A percentile compares a stretch with the other conserved stretches of the same genome.
phyloP scores from a whole-genome alignment of 1,139 yeast species.

The Hyphopichia pseudoburtonii region DNA sequence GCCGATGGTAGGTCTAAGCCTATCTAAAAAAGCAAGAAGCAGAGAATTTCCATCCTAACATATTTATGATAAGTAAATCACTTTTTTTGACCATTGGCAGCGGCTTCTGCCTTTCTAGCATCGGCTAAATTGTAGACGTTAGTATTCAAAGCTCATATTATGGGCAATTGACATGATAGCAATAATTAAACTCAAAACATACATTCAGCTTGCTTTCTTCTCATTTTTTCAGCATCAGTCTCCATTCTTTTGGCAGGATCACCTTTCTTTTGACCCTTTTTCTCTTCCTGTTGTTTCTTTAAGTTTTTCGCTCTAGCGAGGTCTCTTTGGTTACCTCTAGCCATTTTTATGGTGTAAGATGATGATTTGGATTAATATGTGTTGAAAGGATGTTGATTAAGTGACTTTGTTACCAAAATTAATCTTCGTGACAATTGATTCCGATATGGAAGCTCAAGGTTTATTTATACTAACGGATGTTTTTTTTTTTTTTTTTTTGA shows the following conservation, averaged over 20 bases:
- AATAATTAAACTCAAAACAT: constrained; percentile 27
- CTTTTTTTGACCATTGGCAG: constrained; percentile 16
- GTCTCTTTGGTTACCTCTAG: constrained; percentile 96
- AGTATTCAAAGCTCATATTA: constrained; percentile 1
- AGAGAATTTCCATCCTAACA: no score
- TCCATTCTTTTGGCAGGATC: constrained; percentile 86
- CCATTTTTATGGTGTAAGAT: constrained; percentile 46
- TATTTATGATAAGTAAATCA: no score
- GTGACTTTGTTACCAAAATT: no score
- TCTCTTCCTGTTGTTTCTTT: constrained; percentile 70
- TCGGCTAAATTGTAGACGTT: constrained; percentile 42
- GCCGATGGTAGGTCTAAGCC: no score
- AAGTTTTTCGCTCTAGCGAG: constrained; percentile 84
- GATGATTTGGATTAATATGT: neutral
- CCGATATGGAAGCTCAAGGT: no score
- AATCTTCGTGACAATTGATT: no score
- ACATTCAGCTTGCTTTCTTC: constrained; percentile 85
- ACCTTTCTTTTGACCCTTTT: constrained; percentile 68
- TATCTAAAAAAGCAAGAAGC: no score
- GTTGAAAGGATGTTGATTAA: neutral
- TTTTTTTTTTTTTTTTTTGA: neutral
- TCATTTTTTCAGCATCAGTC: constrained; percentile 81
- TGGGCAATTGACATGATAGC: neutral
- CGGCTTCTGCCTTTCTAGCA: constrained; percentile 59
- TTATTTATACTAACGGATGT: no score